These are phyloP conservation scores for Pyrus pyrifolia DNA, from an alignment of 306 rosid species.

Conservation along the genomic window DNA sequence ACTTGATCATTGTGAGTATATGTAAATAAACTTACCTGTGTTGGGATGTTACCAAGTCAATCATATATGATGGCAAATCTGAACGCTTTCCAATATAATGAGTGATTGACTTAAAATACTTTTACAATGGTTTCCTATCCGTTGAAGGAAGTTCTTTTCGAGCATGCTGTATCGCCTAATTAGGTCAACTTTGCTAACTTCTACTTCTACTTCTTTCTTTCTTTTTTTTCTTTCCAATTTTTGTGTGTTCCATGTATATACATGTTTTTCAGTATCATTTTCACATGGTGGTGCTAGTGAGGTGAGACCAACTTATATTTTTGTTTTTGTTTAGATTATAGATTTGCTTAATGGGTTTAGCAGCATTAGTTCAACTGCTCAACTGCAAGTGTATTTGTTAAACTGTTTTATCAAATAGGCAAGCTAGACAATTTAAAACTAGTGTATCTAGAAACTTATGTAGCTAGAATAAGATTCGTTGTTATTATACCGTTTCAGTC, in stretches of 20 bases:
- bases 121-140: too few relatives aligned
- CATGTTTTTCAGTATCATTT: background rate
- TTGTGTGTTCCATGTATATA: background rate
- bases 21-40: too few relatives aligned
- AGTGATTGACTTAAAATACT: too few relatives aligned
- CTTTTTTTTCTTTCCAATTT: too few relatives aligned
- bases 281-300: background rate
- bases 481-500: too few relatives aligned
- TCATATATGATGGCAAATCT: too few relatives aligned
- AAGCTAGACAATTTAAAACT: background rate
- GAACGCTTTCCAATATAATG: too few relatives aligned
- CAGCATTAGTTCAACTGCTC: conserved; percentile 11
- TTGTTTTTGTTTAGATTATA: background rate
- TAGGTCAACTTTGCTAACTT: background rate
- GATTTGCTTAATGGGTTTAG: background rate
- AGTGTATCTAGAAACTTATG: background rate
- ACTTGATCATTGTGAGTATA: background rate
- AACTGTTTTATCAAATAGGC: background rate
- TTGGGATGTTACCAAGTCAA: too few relatives aligned
- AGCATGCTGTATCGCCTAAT: background rate
- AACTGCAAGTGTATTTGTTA: conserved; percentile 2
- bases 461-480: too few relatives aligned
- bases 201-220: background rate
- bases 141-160: background rate
- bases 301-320: background rate